A percentile compares a stretch with the other conserved stretches of the same genome.
These are phyloP conservation scores for Irineochytrium annulatum DNA, from an alignment of 192 early-diverging fungal genomes.

Conservation along the genomic window DNA sequence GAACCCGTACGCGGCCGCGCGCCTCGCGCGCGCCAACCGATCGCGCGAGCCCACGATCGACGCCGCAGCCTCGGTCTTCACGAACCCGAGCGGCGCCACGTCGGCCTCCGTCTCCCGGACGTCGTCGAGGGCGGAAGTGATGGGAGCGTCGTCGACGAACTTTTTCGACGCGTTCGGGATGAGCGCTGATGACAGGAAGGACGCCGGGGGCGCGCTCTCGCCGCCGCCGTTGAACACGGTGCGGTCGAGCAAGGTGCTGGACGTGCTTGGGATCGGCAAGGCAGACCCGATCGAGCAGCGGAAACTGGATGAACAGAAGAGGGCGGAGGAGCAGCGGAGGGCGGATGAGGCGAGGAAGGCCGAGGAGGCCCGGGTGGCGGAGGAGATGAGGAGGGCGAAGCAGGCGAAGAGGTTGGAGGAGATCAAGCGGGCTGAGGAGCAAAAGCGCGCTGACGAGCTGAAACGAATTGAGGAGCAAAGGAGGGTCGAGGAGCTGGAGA, in stretches of 20 bases:
- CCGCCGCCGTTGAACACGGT: neutral
- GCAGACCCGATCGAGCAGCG: too few relatives aligned
- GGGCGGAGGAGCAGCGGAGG: too few relatives aligned
- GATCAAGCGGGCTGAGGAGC: too few relatives aligned
- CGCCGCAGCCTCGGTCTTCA: conserved; percentile 17
- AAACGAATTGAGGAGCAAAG: too few relatives aligned
- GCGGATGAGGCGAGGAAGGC: too few relatives aligned
- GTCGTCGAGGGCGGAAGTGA: neutral
- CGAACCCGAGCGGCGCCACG: neutral
- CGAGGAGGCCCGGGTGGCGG: too few relatives aligned
- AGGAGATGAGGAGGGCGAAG: too few relatives aligned
- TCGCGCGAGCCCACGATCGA: neutral
- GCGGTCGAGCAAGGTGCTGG: neutral
- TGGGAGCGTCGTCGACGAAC: neutral
- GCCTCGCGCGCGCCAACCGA: conserved; percentile 11
- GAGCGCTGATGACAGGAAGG: too few relatives aligned
- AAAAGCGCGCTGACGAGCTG: too few relatives aligned
- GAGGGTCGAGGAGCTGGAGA: too few relatives aligned
- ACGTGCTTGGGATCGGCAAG: neutral
- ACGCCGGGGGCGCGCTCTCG: neutral
- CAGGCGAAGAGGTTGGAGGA: too few relatives aligned
- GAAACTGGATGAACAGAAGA: too few relatives aligned
- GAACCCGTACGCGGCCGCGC: conserved; percentile 23
- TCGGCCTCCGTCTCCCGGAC: neutral
- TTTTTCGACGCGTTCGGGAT: conserved; percentile 4